Conservation (phyloP, 2,329 filamentous ascomycete genomes). For the Elsinoe necatrix region DNA sequence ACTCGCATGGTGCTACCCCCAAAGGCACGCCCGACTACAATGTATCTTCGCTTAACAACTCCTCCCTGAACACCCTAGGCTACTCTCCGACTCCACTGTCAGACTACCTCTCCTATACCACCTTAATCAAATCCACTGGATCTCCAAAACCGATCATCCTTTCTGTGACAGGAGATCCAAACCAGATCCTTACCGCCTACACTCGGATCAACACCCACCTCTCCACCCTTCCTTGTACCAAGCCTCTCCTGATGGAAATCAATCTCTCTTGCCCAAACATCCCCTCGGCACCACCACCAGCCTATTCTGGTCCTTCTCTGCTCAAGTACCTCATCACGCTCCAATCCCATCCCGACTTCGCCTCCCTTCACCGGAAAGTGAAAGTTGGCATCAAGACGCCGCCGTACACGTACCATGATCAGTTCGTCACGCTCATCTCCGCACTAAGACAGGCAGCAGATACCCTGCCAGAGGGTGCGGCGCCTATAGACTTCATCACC, state of each 20-base stretch:
- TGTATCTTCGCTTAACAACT: conserved; percentile 20
- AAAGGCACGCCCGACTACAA: conserved; percentile 9
- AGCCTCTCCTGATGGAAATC: conserved; percentile 61
- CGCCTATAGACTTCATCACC: conserved; percentile 59
- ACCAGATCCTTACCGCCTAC: conserved; percentile 52
- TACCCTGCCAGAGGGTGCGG: conserved; percentile 22
- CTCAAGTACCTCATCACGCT: conserved; percentile 48
- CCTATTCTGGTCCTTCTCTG: conserved; percentile 51
- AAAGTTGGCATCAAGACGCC: conserved; percentile 63
- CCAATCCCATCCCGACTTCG: conserved; percentile 24
- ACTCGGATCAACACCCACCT: conserved; percentile 36
- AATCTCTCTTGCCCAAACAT: conserved; percentile 78
- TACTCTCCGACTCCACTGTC: conserved; percentile 59
- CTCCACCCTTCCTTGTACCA: conserved; percentile 22
- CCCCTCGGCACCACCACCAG: conserved; percentile 57
- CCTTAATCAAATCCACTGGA: conserved; percentile 36
- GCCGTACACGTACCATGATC: conserved; percentile 62
- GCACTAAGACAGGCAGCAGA: conserved; percentile 38
- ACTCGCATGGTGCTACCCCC: conserved; percentile 25
- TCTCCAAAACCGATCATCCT: conserved; percentile 57
- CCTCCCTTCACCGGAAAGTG: conserved; percentile 24
- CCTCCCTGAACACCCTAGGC: conserved; percentile 58
- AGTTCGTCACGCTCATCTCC: conserved; percentile 51
- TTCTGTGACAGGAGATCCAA: conserved; percentile 58
- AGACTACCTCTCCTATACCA: conserved; percentile 51